Base-by-base conservation (phyloP, 2,329 filamentous ascomycete species). In the Fusarium sp. region DNA sequence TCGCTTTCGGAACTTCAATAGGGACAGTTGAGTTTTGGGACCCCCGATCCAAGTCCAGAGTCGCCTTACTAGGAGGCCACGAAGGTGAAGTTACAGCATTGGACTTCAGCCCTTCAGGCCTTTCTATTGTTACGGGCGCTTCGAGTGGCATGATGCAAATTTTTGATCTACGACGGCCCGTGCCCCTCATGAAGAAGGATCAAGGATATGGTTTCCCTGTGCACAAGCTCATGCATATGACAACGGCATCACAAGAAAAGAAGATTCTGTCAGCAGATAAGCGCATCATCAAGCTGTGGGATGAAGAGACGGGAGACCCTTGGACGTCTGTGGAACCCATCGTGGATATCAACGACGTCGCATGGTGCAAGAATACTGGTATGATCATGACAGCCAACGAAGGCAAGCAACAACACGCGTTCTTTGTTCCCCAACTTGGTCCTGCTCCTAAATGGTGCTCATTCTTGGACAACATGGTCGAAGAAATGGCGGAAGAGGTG, bases 1-100 rank as follows among this genome's bases (percentile, higher is more conserved):
- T 95, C 38, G 95, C 95, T 1, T 99, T 99, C 77, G 96, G 97
- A 57, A 99, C 96, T 2, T 95, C 94, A 5, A 85, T 96, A 62
- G 95, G 96, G n/a, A 97, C 95, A 2, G 94, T 98, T 31, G 96
- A 99, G 80, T 95, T 98, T 78, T 99, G 95, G 94, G 96, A 99
- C 79, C 89, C 95, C 2, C 89, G 96, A 66, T 94, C 93, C 35
- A 92, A 94, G 79, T 92, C 92, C 60, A 88, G 94, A 63, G 92
- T 95, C 15, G 95, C 94, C 20, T 87, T 95, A 22, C 85, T 99
- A 4, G 87, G 91, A 17, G 88, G 86, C 1, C 87, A 90, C 64
- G 88, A 91, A 66, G 90, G 89, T 36, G 92, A 94, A 78, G 91
- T 98, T 49, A 98, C 95, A 1, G 94, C 96, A 0, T 84, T 99